Conservation (phyloP, 768 basidiomycete species). For the Tulasnella sp. region DNA sequence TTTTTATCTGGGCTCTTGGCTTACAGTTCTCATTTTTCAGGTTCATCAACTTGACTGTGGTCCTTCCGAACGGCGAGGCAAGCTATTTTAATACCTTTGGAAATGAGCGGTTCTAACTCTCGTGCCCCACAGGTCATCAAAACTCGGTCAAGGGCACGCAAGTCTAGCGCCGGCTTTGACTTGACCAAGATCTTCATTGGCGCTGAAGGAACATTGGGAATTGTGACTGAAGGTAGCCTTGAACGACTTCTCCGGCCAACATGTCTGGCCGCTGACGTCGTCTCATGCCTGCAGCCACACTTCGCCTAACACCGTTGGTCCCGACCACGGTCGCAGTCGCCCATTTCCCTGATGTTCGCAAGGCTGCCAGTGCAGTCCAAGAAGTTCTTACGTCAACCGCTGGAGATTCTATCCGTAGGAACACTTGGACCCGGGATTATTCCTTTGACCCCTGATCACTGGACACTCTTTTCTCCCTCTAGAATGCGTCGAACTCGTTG, state of each 20-base stretch:
- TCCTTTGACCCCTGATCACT: conserved; percentile 3
- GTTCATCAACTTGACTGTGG: conserved; percentile 31
- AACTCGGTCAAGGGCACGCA: conserved; percentile 68
- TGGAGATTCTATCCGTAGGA: conserved; percentile 68
- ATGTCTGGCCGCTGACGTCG: background rate
- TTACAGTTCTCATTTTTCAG: background rate
- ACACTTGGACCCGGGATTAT: background rate
- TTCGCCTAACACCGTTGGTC: conserved; percentile 69
- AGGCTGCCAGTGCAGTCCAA: conserved; percentile 72
- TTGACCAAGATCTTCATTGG: conserved; percentile 83
- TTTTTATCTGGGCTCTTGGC: background rate
- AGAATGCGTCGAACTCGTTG: conserved; percentile 87
- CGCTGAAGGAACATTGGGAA: conserved; percentile 81
- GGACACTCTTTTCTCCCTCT: background rate
- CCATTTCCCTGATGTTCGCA: conserved; percentile 71
- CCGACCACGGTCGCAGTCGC: conserved; percentile 85
- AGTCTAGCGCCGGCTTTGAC: conserved; percentile 84
- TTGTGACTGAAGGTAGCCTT: conserved; percentile 68
- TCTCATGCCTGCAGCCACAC: conserved; percentile 48
- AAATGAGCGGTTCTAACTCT: conserved; percentile 60
- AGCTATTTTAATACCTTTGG: background rate
- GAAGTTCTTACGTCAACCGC: conserved; percentile 64
- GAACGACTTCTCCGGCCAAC: background rate
- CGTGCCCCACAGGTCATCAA: conserved; percentile 82
- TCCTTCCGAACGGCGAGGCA: conserved; percentile 37